Evolutionary conservation across 2,329 filamentous ascomycete species (phyloP).

Genomic region (Epichloe festucae): DNA sequence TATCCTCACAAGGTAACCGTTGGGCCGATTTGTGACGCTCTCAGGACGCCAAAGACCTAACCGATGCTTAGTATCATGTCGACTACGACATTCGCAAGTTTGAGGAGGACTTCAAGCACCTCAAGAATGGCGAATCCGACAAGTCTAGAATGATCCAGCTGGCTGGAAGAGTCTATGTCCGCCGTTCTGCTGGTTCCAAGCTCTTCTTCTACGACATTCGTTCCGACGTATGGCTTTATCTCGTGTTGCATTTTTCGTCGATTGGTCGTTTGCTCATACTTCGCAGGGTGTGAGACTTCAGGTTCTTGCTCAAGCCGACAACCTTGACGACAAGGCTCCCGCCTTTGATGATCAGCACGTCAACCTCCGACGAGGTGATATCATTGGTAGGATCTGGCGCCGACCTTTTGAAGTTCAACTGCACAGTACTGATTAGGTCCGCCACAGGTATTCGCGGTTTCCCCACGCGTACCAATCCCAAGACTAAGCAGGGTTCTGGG

Average conservation of each 20-base stretch:
- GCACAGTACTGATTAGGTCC: neutral
- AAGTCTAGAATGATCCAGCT: constrained; percentile 64
- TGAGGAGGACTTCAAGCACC: constrained; percentile 58
- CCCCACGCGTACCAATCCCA: constrained; percentile 59
- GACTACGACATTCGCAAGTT: constrained; percentile 75
- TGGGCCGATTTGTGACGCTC: neutral
- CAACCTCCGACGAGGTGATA: constrained; percentile 77
- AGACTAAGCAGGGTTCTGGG: constrained; percentile 73
- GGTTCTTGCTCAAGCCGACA: constrained; percentile 81
- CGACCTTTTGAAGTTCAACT: neutral
- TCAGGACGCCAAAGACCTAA: neutral
- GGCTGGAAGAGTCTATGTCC: constrained; percentile 80
- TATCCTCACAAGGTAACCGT: constrained; percentile 65
- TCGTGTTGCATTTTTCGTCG: neutral
- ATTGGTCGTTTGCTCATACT: neutral
- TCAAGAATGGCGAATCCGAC: constrained; percentile 79
- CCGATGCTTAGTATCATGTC: constrained; percentile 52
- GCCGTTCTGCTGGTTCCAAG: constrained; percentile 70
- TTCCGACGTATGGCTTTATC: constrained; percentile 17
- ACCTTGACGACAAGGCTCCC: constrained; percentile 50
- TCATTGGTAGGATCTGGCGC: constrained; percentile 47
- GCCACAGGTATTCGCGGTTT: constrained; percentile 17
- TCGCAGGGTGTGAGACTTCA: constrained; percentile 55
- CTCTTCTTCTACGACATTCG: constrained; percentile 73
- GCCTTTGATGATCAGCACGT: constrained; percentile 83